A percentile compares a stretch with the other conserved stretches of the same genome.
These are phyloP conservation scores for Ophiocordyceps robertsii DNA, from an alignment of 2,329 filamentous ascomycete genomes.

Conservation along the genomic window DNA sequence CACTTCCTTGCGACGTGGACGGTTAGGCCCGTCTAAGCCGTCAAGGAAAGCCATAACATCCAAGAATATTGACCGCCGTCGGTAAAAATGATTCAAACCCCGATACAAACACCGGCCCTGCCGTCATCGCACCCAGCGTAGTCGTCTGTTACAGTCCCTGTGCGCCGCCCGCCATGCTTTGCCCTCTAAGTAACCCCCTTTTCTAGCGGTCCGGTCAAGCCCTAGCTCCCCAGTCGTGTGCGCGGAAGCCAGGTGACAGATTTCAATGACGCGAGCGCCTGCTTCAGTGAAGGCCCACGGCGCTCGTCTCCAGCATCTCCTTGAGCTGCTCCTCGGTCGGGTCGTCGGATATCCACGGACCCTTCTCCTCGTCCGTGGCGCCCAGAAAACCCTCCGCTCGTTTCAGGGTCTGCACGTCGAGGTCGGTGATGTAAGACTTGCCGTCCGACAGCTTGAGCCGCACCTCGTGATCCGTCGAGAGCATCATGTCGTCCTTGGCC, in stretches of 20 bases:
- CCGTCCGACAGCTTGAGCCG: slow-evolving; percentile 66
- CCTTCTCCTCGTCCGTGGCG: slow-evolving; percentile 77
- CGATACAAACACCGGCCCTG: too few relatives aligned
- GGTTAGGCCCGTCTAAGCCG: slow-evolving; percentile 5
- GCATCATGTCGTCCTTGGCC: slow-evolving; percentile 99
- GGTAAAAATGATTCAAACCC: too few relatives aligned
- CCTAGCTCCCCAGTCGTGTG: neutral
- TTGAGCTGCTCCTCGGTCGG: slow-evolving; percentile 47
- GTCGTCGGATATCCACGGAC: slow-evolving; percentile 67
- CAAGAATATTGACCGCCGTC: too few relatives aligned
- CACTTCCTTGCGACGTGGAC: slow-evolving; percentile 1
- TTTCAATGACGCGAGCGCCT: neutral
- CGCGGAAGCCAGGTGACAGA: neutral
- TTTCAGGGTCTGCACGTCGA: slow-evolving; percentile 82
- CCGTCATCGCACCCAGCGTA: too few relatives aligned
- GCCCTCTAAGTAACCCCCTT: slow-evolving; percentile 2
- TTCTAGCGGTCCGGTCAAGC: neutral
- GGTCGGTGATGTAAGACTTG: slow-evolving; percentile 76
- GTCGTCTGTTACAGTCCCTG: slow-evolving; percentile 2
- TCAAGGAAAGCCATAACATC: neutral
- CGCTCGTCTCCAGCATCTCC: slow-evolving; percentile 32
- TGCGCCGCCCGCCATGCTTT: slow-evolving; percentile 16
- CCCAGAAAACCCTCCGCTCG: slow-evolving; percentile 73
- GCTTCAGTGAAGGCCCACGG: slow-evolving; percentile 5
- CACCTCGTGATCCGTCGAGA: slow-evolving; percentile 88